phyloP scores from a whole-genome alignment of 2,329 filamentous ascomycete genomes.

The Onygenales sp. region DNA sequence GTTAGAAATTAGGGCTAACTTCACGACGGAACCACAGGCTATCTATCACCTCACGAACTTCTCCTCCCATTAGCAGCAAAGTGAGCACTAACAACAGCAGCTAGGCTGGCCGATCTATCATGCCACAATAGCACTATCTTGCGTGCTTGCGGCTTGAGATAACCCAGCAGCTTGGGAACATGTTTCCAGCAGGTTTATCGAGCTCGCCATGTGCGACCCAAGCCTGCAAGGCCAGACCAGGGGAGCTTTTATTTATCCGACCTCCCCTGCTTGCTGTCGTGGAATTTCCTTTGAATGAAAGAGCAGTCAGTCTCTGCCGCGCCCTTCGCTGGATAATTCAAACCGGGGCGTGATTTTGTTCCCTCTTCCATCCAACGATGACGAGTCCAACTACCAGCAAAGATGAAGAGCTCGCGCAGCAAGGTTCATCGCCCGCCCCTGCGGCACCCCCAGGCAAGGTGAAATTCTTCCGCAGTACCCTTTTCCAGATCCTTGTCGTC shows the following conservation, averaged over 20 bases:
- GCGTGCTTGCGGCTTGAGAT: conserved; percentile 10
- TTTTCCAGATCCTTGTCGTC: conserved; percentile 63
- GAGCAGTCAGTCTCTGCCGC: too few species aligned
- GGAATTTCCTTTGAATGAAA: too few species aligned
- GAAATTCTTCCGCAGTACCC: conserved; percentile 48
- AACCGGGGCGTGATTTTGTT: neutral
- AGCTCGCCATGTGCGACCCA: too few species aligned
- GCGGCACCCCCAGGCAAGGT: neutral
- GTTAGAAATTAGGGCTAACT: too few species aligned
- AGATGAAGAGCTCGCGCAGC: neutral
- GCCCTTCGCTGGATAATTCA: neutral
- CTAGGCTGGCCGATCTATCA: neutral
- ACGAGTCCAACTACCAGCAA: neutral
- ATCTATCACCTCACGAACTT: neutral
- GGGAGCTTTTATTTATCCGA: too few species aligned
- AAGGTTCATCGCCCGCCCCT: neutral
- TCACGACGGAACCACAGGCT: too few species aligned
- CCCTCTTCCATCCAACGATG: neutral
- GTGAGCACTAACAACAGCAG: neutral
- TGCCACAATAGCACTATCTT: conserved; percentile 4
- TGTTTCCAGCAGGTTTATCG: neutral
- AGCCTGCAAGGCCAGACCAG: too few species aligned
- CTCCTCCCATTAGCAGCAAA: neutral
- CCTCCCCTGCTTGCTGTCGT: too few species aligned
- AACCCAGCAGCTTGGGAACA: too few species aligned